These are phyloP conservation scores for Blastobotrys proliferans DNA, from an alignment of 1,139 yeast genomes.

Conservation along the genomic window DNA sequence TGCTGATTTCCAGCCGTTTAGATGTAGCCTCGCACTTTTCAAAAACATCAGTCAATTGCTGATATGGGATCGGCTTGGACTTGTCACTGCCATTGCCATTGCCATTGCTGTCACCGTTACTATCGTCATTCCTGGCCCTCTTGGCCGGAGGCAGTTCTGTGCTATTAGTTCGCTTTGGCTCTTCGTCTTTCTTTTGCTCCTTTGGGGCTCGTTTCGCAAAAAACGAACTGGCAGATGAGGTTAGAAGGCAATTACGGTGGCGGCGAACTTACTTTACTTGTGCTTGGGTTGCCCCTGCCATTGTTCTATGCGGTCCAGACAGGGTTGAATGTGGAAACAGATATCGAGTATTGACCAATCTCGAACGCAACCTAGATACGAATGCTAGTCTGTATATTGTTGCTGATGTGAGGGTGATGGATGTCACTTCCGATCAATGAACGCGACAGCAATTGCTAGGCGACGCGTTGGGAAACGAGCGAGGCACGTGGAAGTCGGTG, in stretches of 20 bases:
- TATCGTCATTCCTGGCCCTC: conserved; percentile 1
- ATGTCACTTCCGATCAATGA: no score
- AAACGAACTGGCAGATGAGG: not conserved
- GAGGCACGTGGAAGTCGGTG: no score
- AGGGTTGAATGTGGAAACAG: no score
- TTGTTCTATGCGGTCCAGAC: not conserved
- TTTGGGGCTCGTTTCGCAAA: conserved; percentile 9
- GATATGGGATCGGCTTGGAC: conserved; percentile 64
- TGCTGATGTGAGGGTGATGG: no score
- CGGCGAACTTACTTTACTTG: no score
- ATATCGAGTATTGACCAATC: no score
- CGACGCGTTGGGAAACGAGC: no score
- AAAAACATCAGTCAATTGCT: conserved; percentile 62
- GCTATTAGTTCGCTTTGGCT: not conserved
- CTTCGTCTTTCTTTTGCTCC: conserved; percentile 7
- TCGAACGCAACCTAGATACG: no score
- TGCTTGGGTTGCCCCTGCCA: conserved; percentile 6
- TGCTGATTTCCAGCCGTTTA: conserved; percentile 74
- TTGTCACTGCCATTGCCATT: not conserved
- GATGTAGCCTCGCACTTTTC: conserved; percentile 74
- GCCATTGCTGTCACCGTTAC: not conserved
- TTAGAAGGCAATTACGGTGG: no score
- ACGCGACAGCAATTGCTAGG: no score
- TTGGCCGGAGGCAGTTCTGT: not conserved
- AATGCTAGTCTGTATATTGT: no score